Evolutionary conservation across 129 eudicot species (phyloP), one percentile per base, ranked within the genome.

Genomic region (Mikania micrantha): DNA sequence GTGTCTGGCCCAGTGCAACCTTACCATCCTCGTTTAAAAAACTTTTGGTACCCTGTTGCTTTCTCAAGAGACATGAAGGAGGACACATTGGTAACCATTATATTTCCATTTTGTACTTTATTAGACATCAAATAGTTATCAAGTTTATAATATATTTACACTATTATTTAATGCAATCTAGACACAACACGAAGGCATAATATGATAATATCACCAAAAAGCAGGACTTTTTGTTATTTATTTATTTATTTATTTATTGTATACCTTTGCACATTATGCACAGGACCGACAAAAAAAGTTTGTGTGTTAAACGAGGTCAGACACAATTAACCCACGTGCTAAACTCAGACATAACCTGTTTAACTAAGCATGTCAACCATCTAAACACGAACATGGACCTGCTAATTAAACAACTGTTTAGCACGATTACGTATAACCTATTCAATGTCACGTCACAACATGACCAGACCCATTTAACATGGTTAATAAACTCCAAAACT

Each of bases 21-120:
- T 69, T 94, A 89, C 75, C 77, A 81, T 78, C 78, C 81, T 15
- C 81, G 68, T 56, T 73, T 94, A 62, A 89, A 83, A 67, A 89
- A 94, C 76, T 94, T 89, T 39, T 94, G 96, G 99, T 94, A 94
- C 72, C 99, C 99, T 17, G 87, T 94, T 56, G 99, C 97, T 42
- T 94, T 94, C 77, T 76, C 99, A 28, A 67, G 79, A 13, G 97
- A 89, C 77, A 74, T 94, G 6, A 94, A 89, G 84, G 90, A 89
- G 64, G 96, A 89, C 60, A 15, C 78, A 19, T 20, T 74, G 72
- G 78, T 74, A 64, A 75, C 32, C 50, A 7, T 11, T 52, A 76
- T 36, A 17, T 42, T 28, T 27, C 22, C 35, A 40, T 53, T 44
- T 69, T 13, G 20, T 20, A 40, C 1, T 57, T 66, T 41, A 19